Conservation (phyloP, 305 asterid genomes). For the Fraxinus platypoda region DNA sequence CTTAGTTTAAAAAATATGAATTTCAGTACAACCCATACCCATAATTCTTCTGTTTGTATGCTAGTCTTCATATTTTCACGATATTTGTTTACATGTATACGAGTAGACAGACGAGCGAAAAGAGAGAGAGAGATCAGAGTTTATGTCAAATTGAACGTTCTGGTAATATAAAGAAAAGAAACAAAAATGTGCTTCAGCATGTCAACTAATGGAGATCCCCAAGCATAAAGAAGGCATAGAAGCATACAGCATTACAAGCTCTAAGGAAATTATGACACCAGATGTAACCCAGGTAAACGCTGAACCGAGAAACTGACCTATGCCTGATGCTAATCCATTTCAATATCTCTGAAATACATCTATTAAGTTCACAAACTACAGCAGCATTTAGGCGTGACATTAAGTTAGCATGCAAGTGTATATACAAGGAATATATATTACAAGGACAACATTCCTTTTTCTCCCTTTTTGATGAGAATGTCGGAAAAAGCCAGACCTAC, state of each 20-base stretch:
- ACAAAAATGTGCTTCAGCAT: not conserved
- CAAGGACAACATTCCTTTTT: not conserved
- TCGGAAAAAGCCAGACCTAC: conserved; percentile 34
- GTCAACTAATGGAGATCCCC: not conserved
- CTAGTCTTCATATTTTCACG: not conserved
- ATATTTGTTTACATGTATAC: not conserved
- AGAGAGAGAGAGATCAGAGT: not conserved
- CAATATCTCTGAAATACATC: not conserved
- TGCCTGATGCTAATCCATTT: not conserved
- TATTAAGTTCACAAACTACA: not conserved
- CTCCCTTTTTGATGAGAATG: not conserved
- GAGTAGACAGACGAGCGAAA: not conserved
- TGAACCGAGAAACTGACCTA: not conserved
- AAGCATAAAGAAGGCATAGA: not conserved
- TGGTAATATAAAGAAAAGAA: not conserved
- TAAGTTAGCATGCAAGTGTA: not conserved
- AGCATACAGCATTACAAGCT: not conserved
- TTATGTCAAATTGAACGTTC: not conserved
- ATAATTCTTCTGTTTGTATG: not conserved
- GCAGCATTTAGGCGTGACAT: not conserved
- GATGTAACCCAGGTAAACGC: not conserved
- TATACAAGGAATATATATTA: not conserved
- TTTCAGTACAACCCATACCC: not conserved
- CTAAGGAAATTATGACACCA: not conserved
- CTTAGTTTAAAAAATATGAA: conserved; percentile 37